Evolutionary conservation across 2,329 filamentous ascomycete species (phyloP).

Genomic region (Waltergamsia citrina): DNA sequence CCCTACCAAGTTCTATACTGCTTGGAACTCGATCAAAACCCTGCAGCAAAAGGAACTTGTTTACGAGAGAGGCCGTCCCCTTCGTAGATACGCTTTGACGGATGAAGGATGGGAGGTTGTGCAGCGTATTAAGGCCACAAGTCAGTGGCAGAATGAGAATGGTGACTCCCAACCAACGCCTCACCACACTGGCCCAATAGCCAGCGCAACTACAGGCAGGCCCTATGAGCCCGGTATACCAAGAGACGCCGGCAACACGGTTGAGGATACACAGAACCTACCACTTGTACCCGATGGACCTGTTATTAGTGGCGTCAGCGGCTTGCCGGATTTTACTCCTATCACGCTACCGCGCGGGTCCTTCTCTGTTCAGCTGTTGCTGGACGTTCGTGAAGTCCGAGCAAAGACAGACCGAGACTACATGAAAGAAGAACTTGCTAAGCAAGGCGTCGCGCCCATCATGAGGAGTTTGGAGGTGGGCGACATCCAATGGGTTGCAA

Average conservation of each 20-base stretch:
- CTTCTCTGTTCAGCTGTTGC: constrained; percentile 63
- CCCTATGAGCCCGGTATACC: background rate
- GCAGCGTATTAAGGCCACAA: constrained; percentile 48
- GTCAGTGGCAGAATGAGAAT: constrained; percentile 21
- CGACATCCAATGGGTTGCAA: constrained; percentile 73
- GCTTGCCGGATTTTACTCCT: constrained; percentile 42
- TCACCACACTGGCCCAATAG: constrained; percentile 4
- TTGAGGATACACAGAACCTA: no score
- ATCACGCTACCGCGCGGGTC: constrained; percentile 53
- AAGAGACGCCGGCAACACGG: no score
- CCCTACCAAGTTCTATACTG: constrained; percentile 63
- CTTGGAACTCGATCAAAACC: constrained; percentile 77
- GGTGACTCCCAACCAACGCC: no score
- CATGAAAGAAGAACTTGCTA: constrained; percentile 61
- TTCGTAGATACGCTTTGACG: constrained; percentile 60
- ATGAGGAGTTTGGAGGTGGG: constrained; percentile 64
- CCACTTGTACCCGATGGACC: constrained; percentile 9
- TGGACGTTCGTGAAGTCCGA: constrained; percentile 68
- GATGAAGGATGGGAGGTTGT: constrained; percentile 74
- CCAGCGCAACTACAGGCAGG: no score
- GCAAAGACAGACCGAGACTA: constrained; percentile 68
- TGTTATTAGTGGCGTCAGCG: constrained; percentile 14
- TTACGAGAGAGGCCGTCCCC: constrained; percentile 58
- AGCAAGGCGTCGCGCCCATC: constrained; percentile 55
- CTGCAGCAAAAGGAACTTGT: constrained; percentile 65